These are phyloP conservation scores for Patellifolia procumbens DNA, from an alignment of 179 eudicot genomes.

Conservation along the genomic window DNA sequence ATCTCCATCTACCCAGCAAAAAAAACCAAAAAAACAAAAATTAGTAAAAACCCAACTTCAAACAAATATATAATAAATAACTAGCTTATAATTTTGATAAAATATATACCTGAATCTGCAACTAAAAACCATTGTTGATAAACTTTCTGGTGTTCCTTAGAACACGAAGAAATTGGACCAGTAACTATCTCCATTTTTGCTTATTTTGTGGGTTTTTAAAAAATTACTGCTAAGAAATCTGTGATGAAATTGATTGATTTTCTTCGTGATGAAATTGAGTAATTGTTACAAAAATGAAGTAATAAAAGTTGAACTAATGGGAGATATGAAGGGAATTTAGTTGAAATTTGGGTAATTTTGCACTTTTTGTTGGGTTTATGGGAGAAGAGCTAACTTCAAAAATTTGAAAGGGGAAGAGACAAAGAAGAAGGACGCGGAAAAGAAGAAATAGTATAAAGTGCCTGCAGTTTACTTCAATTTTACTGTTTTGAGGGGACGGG, in stretches of 20 bases:
- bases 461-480: not conserved
- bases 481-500: not conserved
- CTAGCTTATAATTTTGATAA: not conserved
- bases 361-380: not conserved
- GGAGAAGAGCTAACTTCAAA: constrained; percentile 11
- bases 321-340: not conserved
- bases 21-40: not conserved
- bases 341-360: not conserved
- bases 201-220: not conserved
- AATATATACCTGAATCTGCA: constrained; percentile 40
- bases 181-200: constrained; percentile 37
- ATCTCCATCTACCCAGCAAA: constrained; percentile 47
- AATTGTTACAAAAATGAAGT: not conserved
- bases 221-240: not conserved
- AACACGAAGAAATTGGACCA: constrained; percentile 37
- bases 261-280: too few relatives aligned
- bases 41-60: too few relatives aligned
- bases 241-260: not conserved
- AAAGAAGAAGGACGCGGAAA: not conserved
- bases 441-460: not conserved
- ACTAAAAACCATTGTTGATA: constrained; percentile 47
- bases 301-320: not conserved
- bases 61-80: too few relatives aligned
- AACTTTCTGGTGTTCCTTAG: constrained; percentile 46
- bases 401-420: constrained; percentile 5